These are phyloP conservation scores for Alternaria angustiovoidea DNA, from an alignment of 2,329 filamentous ascomycete species.

Conservation along the genomic window DNA sequence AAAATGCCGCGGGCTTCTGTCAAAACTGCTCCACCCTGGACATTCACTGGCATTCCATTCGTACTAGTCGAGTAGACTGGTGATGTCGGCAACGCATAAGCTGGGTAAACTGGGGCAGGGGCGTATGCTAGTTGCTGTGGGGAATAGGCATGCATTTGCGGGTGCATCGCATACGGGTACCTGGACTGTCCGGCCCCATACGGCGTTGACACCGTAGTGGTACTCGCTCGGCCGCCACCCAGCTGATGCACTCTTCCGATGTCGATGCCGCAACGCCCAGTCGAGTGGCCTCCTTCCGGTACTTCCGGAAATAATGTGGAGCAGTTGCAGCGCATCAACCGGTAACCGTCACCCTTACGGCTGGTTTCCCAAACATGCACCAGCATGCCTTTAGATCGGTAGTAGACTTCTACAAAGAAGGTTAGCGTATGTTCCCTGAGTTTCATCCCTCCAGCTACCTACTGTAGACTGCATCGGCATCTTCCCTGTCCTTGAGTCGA, in stretches of 20 bases:
- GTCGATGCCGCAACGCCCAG: constrained; percentile 41
- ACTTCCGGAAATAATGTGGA: constrained; percentile 35
- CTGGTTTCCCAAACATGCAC: constrained; percentile 47
- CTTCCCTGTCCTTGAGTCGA: constrained; percentile 43
- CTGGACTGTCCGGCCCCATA: constrained; percentile 27
- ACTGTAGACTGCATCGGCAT: constrained; percentile 48
- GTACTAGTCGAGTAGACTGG: constrained; percentile 43
- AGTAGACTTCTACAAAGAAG: constrained; percentile 28
- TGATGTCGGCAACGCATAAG: constrained; percentile 24
- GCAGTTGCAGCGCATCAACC: constrained; percentile 48
- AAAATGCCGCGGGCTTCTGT: constrained; percentile 51
- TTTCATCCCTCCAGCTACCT: constrained; percentile 9
- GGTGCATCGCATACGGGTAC: constrained; percentile 38
- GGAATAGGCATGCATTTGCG: constrained; percentile 28
- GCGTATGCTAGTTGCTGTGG: constrained; percentile 24
- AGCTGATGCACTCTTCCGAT: constrained; percentile 37
- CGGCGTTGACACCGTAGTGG: constrained; percentile 20
- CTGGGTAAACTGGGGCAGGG: constrained; percentile 26
- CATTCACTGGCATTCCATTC: constrained; percentile 48
- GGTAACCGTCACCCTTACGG: constrained; percentile 35
- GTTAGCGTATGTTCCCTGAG: constrained; percentile 10
- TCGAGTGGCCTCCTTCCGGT: constrained; percentile 38
- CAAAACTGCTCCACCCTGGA: constrained; percentile 45
- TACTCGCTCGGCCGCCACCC: constrained; percentile 11
- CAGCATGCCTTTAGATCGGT: constrained; percentile 33